These are phyloP conservation scores for Phytophthora gonapodyides DNA, from an alignment of 352 stramenopile genomes.

Conservation along the genomic window DNA sequence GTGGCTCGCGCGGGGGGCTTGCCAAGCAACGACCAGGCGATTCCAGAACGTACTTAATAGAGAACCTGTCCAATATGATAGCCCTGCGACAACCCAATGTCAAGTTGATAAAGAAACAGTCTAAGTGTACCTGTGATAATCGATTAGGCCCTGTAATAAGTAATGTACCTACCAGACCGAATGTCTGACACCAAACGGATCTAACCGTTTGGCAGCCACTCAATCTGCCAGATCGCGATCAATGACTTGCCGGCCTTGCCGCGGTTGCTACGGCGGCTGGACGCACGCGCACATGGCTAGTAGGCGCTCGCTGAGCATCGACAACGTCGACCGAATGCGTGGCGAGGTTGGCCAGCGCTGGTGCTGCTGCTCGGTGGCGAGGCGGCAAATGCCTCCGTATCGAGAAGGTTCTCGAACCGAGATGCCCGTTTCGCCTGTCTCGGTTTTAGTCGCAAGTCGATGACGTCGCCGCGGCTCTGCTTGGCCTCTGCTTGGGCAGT, in stretches of 20 bases:
- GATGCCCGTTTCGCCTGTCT: constrained; percentile 9
- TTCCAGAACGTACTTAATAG: constrained; percentile 33
- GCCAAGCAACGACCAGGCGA: constrained; percentile 24
- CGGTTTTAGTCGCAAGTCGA: background rate
- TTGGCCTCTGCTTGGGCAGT: background rate
- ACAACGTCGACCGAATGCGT: no score
- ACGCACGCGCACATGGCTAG: background rate
- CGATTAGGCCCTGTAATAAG: no score
- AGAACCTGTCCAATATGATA: constrained; percentile 10
- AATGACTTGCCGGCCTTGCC: background rate
- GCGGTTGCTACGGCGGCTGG: background rate
- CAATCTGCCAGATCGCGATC: constrained; percentile 9
- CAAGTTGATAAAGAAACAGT: background rate
- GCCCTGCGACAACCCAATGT: background rate
- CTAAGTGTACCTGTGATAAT: background rate
- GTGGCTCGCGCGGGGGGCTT: constrained; percentile 25
- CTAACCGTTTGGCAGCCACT: constrained; percentile 17
- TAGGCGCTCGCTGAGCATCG: no score
- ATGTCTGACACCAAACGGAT: background rate
- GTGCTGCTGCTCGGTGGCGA: no score
- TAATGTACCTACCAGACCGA: background rate
- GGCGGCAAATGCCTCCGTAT: constrained; percentile 10
- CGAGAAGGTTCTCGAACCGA: constrained; percentile 38
- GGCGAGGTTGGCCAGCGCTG: no score
- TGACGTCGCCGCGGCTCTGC: constrained; percentile 18